Base-by-base conservation (phyloP, 768 basidiomycete genomes). In the Cyclocybe cylindracea region DNA sequence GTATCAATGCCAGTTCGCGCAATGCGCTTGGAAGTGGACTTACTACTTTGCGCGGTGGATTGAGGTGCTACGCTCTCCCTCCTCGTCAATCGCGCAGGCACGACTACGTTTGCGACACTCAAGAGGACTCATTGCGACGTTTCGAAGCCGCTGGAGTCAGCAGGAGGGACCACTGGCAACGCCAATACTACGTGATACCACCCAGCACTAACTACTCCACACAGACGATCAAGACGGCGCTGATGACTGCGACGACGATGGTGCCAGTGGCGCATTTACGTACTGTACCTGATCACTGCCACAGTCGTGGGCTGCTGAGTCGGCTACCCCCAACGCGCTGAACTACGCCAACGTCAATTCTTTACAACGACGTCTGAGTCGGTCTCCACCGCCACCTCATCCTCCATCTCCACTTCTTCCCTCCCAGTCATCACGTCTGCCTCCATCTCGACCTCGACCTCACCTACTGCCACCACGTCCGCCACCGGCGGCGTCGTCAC, bases 1-100 rank as follows among this genome's bases (percentile, higher is more conserved):
- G 79, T 53, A 56, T 80, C 16, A 59, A 65, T 10, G 58, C 13
- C 60, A 59, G 5, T 78, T 79, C 53, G 79, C 78, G 0, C 73
- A 77, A 58, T 82, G 80, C 52, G 58, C 70, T 7, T 46, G 72
- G 9, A 70, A 74, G 53, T 81, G 76, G 72, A 1, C 16, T 76
- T 29, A 68, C 66, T 1, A 60, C 63, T n/a, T 1, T 82, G 80
- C 59, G 31, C 3, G 46, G 48, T 18, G 66, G 60, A 5, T 66
- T 71, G 10, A 61, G 58, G n/a, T 83, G 83, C 55, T 69, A 71
- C 32, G 79, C 79, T 0, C 66, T 83, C 16, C 82, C 83, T 2
- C n/a, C 65, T 78, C 33, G 71, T 80, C 46, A 76, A 75, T 59
- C 69, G 71, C 37, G 52, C 71, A 9, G 82, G 83, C 2, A 75